Evolutionary conservation across 257 asterid species (phyloP), one percentile per base, ranked within the genome.

Genomic region (Nicotiana noctiflora): DNA sequence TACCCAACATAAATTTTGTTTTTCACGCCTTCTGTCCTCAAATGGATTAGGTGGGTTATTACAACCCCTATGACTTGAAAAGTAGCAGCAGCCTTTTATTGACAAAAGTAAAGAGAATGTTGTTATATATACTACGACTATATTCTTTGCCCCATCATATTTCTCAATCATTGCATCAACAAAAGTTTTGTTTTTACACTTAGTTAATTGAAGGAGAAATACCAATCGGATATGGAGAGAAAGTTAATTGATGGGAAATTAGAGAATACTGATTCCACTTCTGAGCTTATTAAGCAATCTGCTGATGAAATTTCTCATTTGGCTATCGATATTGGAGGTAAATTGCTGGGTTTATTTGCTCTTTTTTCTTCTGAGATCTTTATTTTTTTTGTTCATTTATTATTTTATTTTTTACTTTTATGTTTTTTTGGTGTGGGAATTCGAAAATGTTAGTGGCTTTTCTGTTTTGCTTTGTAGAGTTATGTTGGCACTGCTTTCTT

Each of bases 301-400:
- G 85, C 51, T 14, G 92, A 89, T 67, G 86, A 85, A 77, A 89
- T 92, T 85, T 89, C 96, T 17, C 90, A 92, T 79, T 85, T 94
- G 63, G 90, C 97, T 79, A 96, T 94, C 64, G 98, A 94, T 80
- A 94, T 94, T 64, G 97, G 98, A 87, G 98, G 98, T 94, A 23
- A 17, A 74, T 49, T 49, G 25, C 8, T 14, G n/a, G 12, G 14
- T 4, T 23, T 5, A 19, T 6, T 44, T 74, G 56, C 18, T 40
- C 3, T 8, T 3, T 12, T 17, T 23, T 29, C 3, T 1, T 17
- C 12, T 23, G 79, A 46, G 40, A 74, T 74, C 61, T 49, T 74
- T 57, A 49, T 29, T 25, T 14, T 74, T 46, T 18, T 44, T 59
- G 11, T 3, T 49, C 0, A 23, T 10, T 61, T 21, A 23, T 60